These are phyloP conservation scores for Botrytis squamosa DNA, from an alignment of 2,329 filamentous ascomycete species.

Conservation along the genomic window DNA sequence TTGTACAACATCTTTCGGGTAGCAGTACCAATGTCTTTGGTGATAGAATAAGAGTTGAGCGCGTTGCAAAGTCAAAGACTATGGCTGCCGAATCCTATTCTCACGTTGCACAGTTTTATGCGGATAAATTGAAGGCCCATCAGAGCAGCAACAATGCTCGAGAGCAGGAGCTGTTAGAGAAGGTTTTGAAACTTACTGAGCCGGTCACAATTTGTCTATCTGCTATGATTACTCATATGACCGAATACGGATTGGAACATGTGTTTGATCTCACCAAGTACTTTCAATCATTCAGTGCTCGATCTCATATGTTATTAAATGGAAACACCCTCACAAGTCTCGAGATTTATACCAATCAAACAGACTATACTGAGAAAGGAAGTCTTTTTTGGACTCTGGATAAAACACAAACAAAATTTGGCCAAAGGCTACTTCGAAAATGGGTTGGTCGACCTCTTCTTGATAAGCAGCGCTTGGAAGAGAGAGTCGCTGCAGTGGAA, in stretches of 20 bases:
- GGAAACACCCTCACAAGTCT: conserved; percentile 92
- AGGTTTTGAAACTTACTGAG: conserved; percentile 80
- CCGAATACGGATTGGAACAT: conserved; percentile 89
- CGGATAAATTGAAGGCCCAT: conserved; percentile 71
- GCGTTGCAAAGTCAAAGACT: conserved; percentile 71
- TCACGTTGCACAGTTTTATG: conserved; percentile 91
- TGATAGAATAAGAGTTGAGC: conserved; percentile 83
- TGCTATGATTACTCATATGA: conserved; percentile 91
- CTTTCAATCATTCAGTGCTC: conserved; percentile 91
- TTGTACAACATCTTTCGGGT: conserved; percentile 84
- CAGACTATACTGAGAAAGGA: conserved; percentile 78
- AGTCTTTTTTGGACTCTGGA: conserved; percentile 96
- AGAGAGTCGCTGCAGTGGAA: conserved; percentile 79
- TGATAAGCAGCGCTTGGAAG: conserved; percentile 70
- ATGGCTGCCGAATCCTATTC: conserved; percentile 82
- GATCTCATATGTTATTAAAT: conserved; percentile 93
- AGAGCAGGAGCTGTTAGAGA: conserved; percentile 71
- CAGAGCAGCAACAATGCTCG: conserved; percentile 52
- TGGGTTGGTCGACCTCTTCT: conserved; percentile 93
- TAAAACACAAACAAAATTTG: conserved; percentile 86
- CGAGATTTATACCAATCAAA: conserved; percentile 94
- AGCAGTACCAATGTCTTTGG: conserved; percentile 91
- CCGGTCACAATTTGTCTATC: conserved; percentile 88
- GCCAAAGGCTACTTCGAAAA: conserved; percentile 82
- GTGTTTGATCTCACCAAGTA: conserved; percentile 96